These are phyloP conservation scores for Fragilariopsis cylindrus DNA, from an alignment of 108 stramenopile species.

Conservation along the genomic window DNA sequence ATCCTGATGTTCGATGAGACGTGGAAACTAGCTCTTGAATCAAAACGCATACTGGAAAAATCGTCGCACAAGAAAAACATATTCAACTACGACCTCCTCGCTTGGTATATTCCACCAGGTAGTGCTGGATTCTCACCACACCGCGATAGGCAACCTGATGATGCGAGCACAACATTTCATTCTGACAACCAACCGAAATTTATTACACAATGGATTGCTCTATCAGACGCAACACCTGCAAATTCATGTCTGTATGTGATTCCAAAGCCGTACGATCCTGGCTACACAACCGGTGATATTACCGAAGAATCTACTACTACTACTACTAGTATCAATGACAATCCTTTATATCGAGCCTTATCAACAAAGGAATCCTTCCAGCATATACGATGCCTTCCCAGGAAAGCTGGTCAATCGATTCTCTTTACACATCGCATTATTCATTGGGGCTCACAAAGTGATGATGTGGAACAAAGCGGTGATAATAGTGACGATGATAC, in stretches of 20 bases:
- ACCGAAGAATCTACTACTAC: conserved; percentile 1
- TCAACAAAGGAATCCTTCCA: conserved; percentile 69
- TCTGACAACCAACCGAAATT: conserved; percentile 59
- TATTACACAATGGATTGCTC: conserved; percentile 71
- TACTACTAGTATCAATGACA: conserved; percentile 11
- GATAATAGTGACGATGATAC: background rate
- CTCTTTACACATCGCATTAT: conserved; percentile 73
- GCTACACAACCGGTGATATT: conserved; percentile 61
- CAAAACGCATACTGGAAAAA: conserved; percentile 24
- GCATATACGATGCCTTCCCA: conserved; percentile 67
- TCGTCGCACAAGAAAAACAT: conserved; percentile 34
- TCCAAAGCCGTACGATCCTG: conserved; percentile 68
- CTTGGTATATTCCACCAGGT: conserved; percentile 62
- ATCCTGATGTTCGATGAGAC: conserved; percentile 68
- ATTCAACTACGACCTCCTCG: conserved; percentile 74
- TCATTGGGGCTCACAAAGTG: conserved; percentile 74
- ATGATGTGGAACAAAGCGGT: conserved; percentile 23
- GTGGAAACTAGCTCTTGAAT: conserved; percentile 55
- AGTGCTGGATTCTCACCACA: conserved; percentile 66
- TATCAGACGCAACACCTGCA: conserved; percentile 63
- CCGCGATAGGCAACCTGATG: conserved; percentile 72
- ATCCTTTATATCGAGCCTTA: conserved; percentile 62
- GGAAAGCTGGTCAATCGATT: conserved; percentile 56
- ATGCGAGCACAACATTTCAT: conserved; percentile 28
- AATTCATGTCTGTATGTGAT: conserved; percentile 79